Conservation (phyloP, 1,139 yeast genomes). For the Nakaseomyces delphensis region DNA sequence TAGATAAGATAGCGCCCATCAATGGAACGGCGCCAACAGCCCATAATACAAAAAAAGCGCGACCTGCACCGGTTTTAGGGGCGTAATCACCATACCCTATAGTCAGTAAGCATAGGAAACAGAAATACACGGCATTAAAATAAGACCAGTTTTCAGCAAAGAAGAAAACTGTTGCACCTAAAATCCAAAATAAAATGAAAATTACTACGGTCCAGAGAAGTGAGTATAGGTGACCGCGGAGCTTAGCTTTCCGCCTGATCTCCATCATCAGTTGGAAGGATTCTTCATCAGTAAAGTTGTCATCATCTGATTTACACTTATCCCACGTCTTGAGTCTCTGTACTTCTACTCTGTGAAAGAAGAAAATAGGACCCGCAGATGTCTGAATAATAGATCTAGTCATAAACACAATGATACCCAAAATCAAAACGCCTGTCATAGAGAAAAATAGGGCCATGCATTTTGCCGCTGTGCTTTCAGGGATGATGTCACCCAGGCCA, state of each 20-base stretch:
- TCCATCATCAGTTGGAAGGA: slow-evolving; percentile 48
- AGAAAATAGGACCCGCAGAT: slow-evolving; percentile 52
- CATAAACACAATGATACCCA: slow-evolving; percentile 67
- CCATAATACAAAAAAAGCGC: slow-evolving; percentile 71
- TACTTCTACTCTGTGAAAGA: slow-evolving; percentile 52
- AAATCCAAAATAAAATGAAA: slow-evolving; percentile 54
- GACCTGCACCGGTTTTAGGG: slow-evolving; percentile 55
- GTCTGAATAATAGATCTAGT: slow-evolving; percentile 55
- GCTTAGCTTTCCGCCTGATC: slow-evolving; percentile 37
- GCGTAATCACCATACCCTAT: slow-evolving; percentile 78
- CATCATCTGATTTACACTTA: slow-evolving; percentile 18
- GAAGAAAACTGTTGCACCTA: slow-evolving; percentile 61
- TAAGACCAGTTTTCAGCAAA: slow-evolving; percentile 59
- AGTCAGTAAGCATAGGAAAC: slow-evolving; percentile 65
- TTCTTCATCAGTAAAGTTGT: slow-evolving; percentile 32
- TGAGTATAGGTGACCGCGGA: slow-evolving; percentile 31
- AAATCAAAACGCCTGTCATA: slow-evolving; percentile 55
- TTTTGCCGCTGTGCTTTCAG: slow-evolving; percentile 43
- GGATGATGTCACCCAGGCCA: slow-evolving; percentile 69
- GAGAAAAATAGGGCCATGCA: slow-evolving; percentile 56
- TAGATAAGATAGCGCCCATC: slow-evolving; percentile 74
- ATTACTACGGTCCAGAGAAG: slow-evolving; percentile 37
- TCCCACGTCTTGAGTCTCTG: slow-evolving; percentile 24
- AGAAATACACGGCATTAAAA: slow-evolving; percentile 61
- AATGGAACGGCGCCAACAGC: slow-evolving; percentile 74